Conservation (phyloP, 495 filamentous ascomycete species). For the Penicillium alfredii region DNA sequence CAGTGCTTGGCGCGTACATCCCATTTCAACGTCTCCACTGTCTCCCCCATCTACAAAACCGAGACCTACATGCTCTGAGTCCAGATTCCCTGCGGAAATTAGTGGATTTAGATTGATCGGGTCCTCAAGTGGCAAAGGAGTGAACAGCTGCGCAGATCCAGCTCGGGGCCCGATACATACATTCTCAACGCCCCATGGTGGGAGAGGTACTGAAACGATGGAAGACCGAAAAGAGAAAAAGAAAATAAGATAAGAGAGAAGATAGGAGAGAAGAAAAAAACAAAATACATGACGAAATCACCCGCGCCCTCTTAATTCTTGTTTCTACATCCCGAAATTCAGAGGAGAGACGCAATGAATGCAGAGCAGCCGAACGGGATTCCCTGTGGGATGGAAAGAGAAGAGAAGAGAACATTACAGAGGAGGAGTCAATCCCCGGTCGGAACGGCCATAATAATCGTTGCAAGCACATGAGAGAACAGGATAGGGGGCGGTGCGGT, state of each 20-base stretch:
- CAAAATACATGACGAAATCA: slow-evolving; percentile 17
- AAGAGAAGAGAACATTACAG: slow-evolving; percentile 7
- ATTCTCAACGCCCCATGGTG: too few species aligned
- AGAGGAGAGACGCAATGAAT: slow-evolving; percentile 13
- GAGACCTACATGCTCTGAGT: too few species aligned
- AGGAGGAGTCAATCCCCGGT: too few species aligned
- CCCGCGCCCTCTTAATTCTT: slow-evolving; percentile 24
- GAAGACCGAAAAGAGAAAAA: slow-evolving; percentile 4
- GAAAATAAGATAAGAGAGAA: slow-evolving; percentile 1
- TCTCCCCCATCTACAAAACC: too few species aligned
- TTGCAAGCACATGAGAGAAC: not conserved
- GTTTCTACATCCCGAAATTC: slow-evolving; percentile 25
- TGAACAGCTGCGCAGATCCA: too few species aligned
- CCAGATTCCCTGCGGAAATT: too few species aligned
- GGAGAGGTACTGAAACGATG: too few species aligned
- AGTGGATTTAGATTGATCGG: too few species aligned
- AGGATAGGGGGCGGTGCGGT: not conserved
- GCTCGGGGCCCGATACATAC: too few species aligned
- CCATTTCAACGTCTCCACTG: too few species aligned
- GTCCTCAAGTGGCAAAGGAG: too few species aligned
- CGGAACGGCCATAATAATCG: slow-evolving; percentile 2
- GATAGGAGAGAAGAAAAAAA: slow-evolving; percentile 8
- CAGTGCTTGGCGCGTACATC: too few species aligned
- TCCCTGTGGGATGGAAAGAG: slow-evolving; percentile 4
- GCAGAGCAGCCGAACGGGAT: slow-evolving; percentile 11